phyloP scores from a whole-genome alignment of 2,329 filamentous ascomycete species.

The Phialophora expanda region DNA sequence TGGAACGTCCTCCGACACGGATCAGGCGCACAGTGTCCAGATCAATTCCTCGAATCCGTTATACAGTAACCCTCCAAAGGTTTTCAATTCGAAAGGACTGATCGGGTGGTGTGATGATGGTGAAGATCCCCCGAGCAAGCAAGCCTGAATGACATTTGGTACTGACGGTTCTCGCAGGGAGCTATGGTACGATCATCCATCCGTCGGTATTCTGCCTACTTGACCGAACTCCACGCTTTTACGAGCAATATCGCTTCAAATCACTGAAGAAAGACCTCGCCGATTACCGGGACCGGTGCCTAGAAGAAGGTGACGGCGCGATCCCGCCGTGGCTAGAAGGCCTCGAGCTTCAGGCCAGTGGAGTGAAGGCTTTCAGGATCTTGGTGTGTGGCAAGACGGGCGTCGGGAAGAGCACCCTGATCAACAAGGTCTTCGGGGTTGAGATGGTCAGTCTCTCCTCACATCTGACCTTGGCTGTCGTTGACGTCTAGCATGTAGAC shows the following conservation, averaged over 20 bases:
- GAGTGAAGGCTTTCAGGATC: slow-evolving; percentile 43
- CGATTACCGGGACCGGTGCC: slow-evolving; percentile 38
- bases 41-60: slow-evolving; percentile 28
- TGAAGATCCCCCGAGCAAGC: slow-evolving; percentile 18
- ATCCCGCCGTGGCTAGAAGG: slow-evolving; percentile 42
- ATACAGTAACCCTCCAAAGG: slow-evolving; percentile 30
- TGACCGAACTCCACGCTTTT: slow-evolving; percentile 41
- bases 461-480: slow-evolving; percentile 38
- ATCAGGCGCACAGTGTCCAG: slow-evolving; percentile 31
- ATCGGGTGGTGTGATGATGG: slow-evolving; percentile 39
- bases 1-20: slow-evolving; percentile 16
- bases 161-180: slow-evolving; percentile 11
- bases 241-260: slow-evolving; percentile 41
- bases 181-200: slow-evolving; percentile 44
- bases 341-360: slow-evolving; percentile 37
- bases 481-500: slow-evolving; percentile 22
- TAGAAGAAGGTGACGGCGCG: slow-evolving; percentile 39
- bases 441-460: slow-evolving; percentile 37
- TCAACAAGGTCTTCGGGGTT: slow-evolving; percentile 45
- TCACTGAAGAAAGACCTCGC: slow-evolving; percentile 31
- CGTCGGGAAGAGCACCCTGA: slow-evolving; percentile 43
- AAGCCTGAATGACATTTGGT: background rate
- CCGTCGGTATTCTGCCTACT: slow-evolving; percentile 44
- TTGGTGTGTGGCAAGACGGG: slow-evolving; percentile 45
- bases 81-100: slow-evolving; percentile 30